These are phyloP conservation scores for Alternaria longipes DNA, from an alignment of 2,329 filamentous ascomycete species.

Conservation along the genomic window DNA sequence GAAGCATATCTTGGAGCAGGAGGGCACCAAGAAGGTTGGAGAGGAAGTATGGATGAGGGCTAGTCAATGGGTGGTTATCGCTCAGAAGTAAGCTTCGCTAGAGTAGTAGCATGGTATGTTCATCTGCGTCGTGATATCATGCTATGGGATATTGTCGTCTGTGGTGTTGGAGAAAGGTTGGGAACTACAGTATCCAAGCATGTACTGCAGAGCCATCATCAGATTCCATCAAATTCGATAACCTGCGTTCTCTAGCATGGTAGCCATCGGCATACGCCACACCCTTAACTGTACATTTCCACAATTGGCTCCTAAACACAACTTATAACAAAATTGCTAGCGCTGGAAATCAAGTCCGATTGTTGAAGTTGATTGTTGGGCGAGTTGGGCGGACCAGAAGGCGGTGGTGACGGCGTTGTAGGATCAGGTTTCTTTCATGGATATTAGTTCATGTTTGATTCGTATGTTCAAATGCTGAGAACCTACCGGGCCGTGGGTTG, in stretches of 20 bases:
- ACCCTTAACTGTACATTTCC: neutral
- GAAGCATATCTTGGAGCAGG: slow-evolving; percentile 26
- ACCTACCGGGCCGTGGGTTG: neutral
- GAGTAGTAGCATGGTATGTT: neutral
- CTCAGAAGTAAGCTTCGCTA: slow-evolving; percentile 25
- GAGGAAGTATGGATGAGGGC: slow-evolving; percentile 40
- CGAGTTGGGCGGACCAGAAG: neutral
- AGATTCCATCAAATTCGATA: neutral
- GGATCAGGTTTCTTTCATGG: neutral
- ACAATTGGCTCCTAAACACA: neutral
- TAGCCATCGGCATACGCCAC: neutral
- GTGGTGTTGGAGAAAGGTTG: neutral
- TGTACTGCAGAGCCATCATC: neutral
- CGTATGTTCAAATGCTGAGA: neutral
- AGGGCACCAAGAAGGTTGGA: slow-evolving; percentile 32
- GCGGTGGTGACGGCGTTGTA: neutral
- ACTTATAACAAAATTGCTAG: neutral
- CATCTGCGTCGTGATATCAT: neutral
- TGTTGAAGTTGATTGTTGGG: neutral
- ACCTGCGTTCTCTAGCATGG: neutral
- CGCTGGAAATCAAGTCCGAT: too few relatives aligned
- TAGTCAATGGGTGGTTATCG: slow-evolving; percentile 43
- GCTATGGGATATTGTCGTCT: neutral
- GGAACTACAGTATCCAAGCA: neutral
- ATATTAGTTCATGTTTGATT: neutral